These are phyloP conservation scores for Penicillium sp. DNA, from an alignment of 2,329 filamentous ascomycete species.

Conservation along the genomic window DNA sequence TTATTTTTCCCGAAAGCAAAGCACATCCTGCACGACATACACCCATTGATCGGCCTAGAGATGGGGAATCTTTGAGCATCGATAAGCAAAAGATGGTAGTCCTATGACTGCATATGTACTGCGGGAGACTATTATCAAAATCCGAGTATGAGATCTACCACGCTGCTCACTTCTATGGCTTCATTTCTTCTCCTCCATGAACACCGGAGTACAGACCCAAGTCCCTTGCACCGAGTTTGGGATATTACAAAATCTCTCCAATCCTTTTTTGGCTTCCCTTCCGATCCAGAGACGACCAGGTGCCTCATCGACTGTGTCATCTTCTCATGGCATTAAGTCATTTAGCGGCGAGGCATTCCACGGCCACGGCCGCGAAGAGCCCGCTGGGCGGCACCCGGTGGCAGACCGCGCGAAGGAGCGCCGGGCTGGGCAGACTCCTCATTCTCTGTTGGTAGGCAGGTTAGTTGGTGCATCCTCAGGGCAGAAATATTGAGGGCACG, in stretches of 20 bases:
- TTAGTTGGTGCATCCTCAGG: conserved; percentile 18
- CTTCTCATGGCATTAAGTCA: conserved; percentile 29
- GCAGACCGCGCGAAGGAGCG: conserved; percentile 73
- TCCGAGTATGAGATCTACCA: conserved; percentile 13
- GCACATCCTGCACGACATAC: neutral
- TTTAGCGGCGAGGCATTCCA: conserved; percentile 69
- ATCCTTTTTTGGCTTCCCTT: conserved; percentile 12
- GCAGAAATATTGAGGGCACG: neutral
- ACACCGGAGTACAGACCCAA: neutral
- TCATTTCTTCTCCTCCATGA: conserved; percentile 9
- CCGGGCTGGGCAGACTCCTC: conserved; percentile 87
- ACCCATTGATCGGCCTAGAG: neutral
- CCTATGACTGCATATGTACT: conserved; percentile 4
- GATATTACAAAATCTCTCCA: conserved; percentile 16
- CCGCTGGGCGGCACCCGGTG: conserved; percentile 82
- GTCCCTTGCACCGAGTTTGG: neutral
- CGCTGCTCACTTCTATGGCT: conserved; percentile 1
- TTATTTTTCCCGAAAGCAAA: neutral
- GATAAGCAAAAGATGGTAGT: neutral
- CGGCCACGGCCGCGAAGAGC: conserved; percentile 82
- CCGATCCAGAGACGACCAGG: neutral
- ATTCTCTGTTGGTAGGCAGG: conserved; percentile 60
- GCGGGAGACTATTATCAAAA: conserved; percentile 2
- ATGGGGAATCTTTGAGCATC: neutral
- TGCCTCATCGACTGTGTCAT: conserved; percentile 20